Evolutionary conservation across 2,329 filamentous ascomycete genomes (phyloP), one percentile per base, ranked within the genome.

Genomic region (Claviceps maximensis): DNA sequence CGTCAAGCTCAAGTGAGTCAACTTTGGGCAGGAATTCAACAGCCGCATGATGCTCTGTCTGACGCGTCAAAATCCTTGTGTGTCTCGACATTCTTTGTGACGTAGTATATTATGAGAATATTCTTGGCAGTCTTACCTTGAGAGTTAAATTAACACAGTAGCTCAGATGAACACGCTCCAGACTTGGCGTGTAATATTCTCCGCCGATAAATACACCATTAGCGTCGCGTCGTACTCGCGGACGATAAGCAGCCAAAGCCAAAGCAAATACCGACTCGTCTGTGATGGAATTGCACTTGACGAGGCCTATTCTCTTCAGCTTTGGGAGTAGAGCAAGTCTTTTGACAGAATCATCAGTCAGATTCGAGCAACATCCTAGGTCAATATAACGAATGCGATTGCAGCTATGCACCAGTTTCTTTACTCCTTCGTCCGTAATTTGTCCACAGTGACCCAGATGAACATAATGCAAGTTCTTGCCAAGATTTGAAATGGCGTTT

Each of bases 321-420:
- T 98, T 98, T 3, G 93, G 93, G 6, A 98, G 77, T 15, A 81
- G 81, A 5, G 93, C 90, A 40, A 98, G 75, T 58, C 88, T 84
- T 57, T 79, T 85, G 17, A 98, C 86, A 23, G 90, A 96, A 12
- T 78, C 76, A 61, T 98, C 93, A 0, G 93, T 97, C 56, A 98
- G 74, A 60, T 88, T 84, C 15, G 79, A 80, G 69, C 93, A 98
- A 71, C 93, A 97, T n/a, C 93, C 93, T 45, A 98, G 74, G 65
- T 98, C 93, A 58, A 98, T 98, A 66, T 98, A 98, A 53, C 93
- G 81, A 59, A 98, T 97, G 25, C 93, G 82, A 63, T 91, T 97
- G 74, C 93, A 98, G 51, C 75, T 76, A 59, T 85, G 83, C 41
- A 96, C 89, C 33, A 98, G 76, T 53, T 83, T 83, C 61, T 87